phyloP scores from a whole-genome alignment of 2,329 filamentous ascomycete species.

The Setomelanomma holmii region DNA sequence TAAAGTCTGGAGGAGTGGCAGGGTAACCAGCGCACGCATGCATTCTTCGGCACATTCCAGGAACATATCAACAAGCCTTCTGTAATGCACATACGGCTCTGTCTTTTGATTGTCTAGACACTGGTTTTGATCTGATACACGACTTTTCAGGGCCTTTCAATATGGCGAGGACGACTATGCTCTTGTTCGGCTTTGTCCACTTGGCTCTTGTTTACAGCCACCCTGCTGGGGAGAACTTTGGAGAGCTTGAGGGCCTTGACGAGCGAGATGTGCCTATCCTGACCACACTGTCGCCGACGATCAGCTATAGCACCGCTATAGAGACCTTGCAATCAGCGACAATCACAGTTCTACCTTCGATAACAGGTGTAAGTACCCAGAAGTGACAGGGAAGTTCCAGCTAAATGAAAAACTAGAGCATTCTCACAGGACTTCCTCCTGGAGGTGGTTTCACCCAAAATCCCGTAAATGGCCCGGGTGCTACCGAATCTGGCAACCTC shows the following conservation, averaged over 20 bases:
- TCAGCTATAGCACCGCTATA: conserved; percentile 39
- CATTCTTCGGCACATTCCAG: conserved; percentile 44
- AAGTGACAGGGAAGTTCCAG: too few relatives aligned
- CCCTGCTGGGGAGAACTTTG: conserved; percentile 27
- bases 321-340: conserved; percentile 36
- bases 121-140: conserved; percentile 20
- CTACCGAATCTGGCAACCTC: conserved; percentile 25
- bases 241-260: conserved; percentile 12
- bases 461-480: conserved; percentile 28
- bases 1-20: conserved; percentile 2
- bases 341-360: conserved; percentile 28
- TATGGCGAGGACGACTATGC: conserved; percentile 36
- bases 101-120: too few relatives aligned
- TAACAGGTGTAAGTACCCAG: conserved; percentile 43
- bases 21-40: conserved; percentile 2
- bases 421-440: conserved; percentile 41
- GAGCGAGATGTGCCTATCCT: conserved; percentile 34
- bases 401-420: conserved; percentile 28
- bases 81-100: conserved; percentile 9
- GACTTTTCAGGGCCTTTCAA: neutral
- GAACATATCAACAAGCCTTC: conserved; percentile 11
- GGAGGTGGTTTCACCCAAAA: conserved; percentile 31
- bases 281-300: conserved; percentile 31
- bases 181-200: conserved; percentile 34
- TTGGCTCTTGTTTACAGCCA: conserved; percentile 30